Conservation (phyloP, 2,329 filamentous ascomycete genomes). For the Aspergillus tamarii region DNA sequence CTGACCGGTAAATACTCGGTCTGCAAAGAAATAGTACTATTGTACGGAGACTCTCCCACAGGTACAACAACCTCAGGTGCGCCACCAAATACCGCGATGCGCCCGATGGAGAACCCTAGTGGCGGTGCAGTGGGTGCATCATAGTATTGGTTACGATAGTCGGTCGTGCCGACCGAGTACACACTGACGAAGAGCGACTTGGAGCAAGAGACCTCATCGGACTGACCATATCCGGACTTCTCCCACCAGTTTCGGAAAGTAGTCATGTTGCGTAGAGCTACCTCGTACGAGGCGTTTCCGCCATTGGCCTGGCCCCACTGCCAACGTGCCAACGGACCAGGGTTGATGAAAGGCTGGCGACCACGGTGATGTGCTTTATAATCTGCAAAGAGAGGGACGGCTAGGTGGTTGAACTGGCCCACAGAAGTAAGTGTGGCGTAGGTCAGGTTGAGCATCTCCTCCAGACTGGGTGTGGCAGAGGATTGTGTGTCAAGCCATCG, state of each 20-base stretch:
- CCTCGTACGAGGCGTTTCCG: conserved; percentile 22
- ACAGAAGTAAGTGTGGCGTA: conserved; percentile 24
- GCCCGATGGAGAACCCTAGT: conserved; percentile 24
- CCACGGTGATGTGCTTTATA: conserved; percentile 28
- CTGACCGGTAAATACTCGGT: conserved; percentile 39
- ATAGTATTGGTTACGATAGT: conserved; percentile 26
- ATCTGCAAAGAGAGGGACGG: conserved; percentile 30
- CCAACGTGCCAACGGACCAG: conserved; percentile 31
- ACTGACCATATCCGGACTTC: conserved; percentile 26
- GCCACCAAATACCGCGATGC: conserved; percentile 28
- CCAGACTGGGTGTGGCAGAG: conserved; percentile 13
- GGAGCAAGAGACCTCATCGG: conserved; percentile 32
- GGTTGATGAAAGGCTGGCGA: conserved; percentile 33
- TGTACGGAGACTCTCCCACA: conserved; percentile 29
- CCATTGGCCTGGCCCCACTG: conserved; percentile 23
- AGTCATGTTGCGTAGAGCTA: conserved; percentile 37
- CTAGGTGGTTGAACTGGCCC: conserved; percentile 22
- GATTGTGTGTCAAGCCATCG: conserved; percentile 27
- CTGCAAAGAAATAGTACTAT: conserved; percentile 28
- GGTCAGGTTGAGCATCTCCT: conserved; percentile 16
- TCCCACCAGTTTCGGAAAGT: conserved; percentile 40
- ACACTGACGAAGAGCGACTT: conserved; percentile 35
- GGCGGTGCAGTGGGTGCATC: conserved; percentile 22
- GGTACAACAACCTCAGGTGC: conserved; percentile 34
- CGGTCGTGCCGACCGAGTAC: conserved; percentile 20